Evolutionary conservation across 495 filamentous ascomycete genomes (phyloP).

Genomic region (Margaritispora aquatica): DNA sequence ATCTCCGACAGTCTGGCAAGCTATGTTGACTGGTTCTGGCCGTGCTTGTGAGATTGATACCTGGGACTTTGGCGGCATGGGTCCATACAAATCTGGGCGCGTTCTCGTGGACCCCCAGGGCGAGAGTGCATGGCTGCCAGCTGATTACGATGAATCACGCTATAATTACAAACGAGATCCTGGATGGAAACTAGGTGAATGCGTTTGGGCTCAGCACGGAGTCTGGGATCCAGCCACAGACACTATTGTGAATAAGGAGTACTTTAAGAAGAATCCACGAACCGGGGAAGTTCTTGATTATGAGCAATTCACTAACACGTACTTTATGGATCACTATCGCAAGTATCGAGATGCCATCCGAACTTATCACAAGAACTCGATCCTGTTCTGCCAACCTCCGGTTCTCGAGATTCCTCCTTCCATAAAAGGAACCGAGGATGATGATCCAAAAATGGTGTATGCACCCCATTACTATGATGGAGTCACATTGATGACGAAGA

Average conservation of each 20-base stretch:
- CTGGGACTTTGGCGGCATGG: conserved; percentile 90
- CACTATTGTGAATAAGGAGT: conserved; percentile 73
- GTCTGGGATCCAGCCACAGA: conserved; percentile 86
- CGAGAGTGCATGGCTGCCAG: conserved; percentile 74
- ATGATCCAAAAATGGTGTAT: conserved; percentile 86
- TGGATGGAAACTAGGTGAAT: conserved; percentile 86
- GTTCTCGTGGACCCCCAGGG: conserved; percentile 85
- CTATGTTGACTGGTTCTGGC: conserved; percentile 83
- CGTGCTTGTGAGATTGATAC: conserved; percentile 82
- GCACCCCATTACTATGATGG: conserved; percentile 96
- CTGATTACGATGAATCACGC: conserved; percentile 70
- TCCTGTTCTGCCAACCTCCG: conserved; percentile 88
- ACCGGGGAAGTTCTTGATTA: conserved; percentile 71
- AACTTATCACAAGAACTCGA: conserved; percentile 66
- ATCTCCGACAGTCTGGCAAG: conserved; percentile 91
- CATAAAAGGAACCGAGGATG: conserved; percentile 82
- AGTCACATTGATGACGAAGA: conserved; percentile 93
- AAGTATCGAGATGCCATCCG: conserved; percentile 68
- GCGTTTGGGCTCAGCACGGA: conserved; percentile 94
- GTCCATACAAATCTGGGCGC: conserved; percentile 81
- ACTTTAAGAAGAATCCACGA: conserved; percentile 71
- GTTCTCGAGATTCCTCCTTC: conserved; percentile 85
- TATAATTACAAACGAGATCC: conserved; percentile 90
- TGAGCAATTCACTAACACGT: conserved; percentile 78
- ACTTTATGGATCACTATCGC: conserved; percentile 82